Base-by-base conservation (phyloP, 331 rosid species). In the Pyracantha coccinea region DNA sequence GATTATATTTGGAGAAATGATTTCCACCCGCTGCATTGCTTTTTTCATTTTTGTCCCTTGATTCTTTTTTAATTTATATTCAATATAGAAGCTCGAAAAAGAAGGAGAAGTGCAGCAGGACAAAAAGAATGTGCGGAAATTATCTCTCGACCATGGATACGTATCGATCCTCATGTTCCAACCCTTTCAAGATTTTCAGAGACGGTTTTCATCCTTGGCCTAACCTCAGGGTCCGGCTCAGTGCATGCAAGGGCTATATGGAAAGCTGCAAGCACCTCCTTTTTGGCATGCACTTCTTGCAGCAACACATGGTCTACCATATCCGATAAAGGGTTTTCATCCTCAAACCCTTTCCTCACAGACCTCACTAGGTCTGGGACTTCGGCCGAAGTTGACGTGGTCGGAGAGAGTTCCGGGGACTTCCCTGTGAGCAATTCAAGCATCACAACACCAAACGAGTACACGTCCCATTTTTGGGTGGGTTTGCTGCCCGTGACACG, bases 301-400 rank as follows among this genome's bases (percentile, higher is more conserved):
- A 95, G 90, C 69, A 95, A 75, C 5, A 85, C 65, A 2, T 97
- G 97, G 61, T 95, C 99, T 4, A 95, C 98, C 91, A 95, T 87
- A 31, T 92, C 97, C 59, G 99, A 92, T 21, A 95, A 79, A 0
- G 99, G 97, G 66, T 84, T 89, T 68, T 92, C 99, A 72, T 88
- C 93, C 84, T 92, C 96, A 45, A 95, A 95, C 27, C 99, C 98
- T 81, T 90, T 90, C 78, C 86, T 88, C 33, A 95, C 96, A 97
- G 93, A 95, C 63, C 98, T 90, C 76, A 90, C 99, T 23, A 95
- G 64, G 69, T 95, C 99, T 2, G 90, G 88, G 1, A 95, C 74
- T 82, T 95, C 99, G 17, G 65, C 8, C 1, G 99, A 90, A 35
- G 96, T 92, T 16, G 99, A 95, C 17, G 94, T 77, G n/a, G 87